These are phyloP conservation scores for Saturnispora silvae DNA, from an alignment of 805 yeast species.

Conservation along the genomic window DNA sequence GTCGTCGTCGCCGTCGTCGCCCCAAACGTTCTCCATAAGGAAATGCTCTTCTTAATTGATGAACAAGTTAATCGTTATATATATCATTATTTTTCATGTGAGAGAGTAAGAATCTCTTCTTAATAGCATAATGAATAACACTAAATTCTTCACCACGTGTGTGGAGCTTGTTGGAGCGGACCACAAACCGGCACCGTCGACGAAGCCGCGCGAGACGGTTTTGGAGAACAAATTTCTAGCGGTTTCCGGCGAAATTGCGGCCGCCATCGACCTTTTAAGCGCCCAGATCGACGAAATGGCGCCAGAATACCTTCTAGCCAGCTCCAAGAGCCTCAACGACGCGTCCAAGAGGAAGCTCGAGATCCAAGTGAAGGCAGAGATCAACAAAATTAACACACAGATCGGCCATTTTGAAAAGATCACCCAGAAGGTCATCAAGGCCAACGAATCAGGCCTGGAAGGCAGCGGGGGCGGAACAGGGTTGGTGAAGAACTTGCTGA, in stretches of 20 bases:
- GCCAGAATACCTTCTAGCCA: conserved; percentile 27
- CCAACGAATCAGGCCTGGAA: no score
- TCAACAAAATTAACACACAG: conserved; percentile 15
- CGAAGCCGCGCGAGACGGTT: background rate
- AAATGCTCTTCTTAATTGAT: no score
- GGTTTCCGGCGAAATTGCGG: conserved; percentile 2
- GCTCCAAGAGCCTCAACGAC: conserved; percentile 19
- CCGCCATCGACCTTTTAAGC: conserved; percentile 3
- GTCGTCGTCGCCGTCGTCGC: conserved; percentile 8
- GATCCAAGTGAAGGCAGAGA: conserved; percentile 19
- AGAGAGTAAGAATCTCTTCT: no score
- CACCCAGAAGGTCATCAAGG: background rate
- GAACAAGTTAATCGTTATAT: no score
- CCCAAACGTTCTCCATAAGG: conserved; percentile 6
- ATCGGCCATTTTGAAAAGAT: conserved; percentile 13
- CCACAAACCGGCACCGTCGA: background rate
- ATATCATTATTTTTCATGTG: no score
- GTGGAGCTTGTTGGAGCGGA: conserved; percentile 1
- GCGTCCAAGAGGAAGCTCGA: conserved; percentile 21
- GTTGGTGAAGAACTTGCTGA: conserved; percentile 20
- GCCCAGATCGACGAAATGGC: conserved; percentile 21
- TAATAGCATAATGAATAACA: conserved; percentile 2
- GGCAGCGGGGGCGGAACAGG: no score
- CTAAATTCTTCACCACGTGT: conserved; percentile 6
- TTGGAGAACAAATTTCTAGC: conserved; percentile 2